A percentile compares a stretch with the other conserved stretches of the same genome.
Conservation (phyloP, 352 stramenopile genomes). For the Pythium biforme region DNA sequence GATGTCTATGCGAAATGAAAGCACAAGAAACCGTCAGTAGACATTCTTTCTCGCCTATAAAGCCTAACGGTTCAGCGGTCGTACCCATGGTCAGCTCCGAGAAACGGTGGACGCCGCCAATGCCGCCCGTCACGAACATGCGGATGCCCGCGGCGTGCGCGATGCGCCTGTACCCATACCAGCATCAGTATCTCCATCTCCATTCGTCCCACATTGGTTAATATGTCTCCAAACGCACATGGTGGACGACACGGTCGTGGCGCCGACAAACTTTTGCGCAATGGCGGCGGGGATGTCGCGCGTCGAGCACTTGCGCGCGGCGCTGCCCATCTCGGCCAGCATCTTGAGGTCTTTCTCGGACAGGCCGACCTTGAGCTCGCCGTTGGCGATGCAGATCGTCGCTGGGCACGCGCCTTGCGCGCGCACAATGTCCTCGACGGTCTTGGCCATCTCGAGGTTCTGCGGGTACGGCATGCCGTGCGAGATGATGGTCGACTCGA, state of each 20-base stretch:
- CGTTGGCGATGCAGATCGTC: constrained; percentile 97
- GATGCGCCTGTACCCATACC: constrained; percentile 60
- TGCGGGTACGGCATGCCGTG: constrained; percentile 98
- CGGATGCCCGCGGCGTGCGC: constrained; percentile 93
- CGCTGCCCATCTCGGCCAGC: constrained; percentile 60
- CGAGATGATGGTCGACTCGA: constrained; percentile 99
- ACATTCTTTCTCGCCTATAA: no score
- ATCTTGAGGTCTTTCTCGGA: constrained; percentile 49
- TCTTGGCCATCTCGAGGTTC: constrained; percentile 93
- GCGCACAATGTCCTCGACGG: constrained; percentile 91
- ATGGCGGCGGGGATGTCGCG: constrained; percentile 80
- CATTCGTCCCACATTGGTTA: neutral
- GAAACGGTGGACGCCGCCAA: constrained; percentile 96
- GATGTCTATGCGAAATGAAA: constrained; percentile 63
- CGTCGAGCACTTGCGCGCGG: constrained; percentile 77
- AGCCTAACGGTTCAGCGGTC: no score
- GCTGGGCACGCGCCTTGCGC: constrained; percentile 87
- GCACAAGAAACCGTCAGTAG: no score
- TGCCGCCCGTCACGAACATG: constrained; percentile 97
- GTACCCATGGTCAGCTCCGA: constrained; percentile 91
- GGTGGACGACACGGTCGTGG: constrained; percentile 97
- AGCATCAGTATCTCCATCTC: neutral
- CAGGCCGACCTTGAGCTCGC: constrained; percentile 80
- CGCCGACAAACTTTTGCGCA: constrained; percentile 75
- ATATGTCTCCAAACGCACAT: constrained; percentile 60